Evolutionary conservation across 2,329 filamentous ascomycete species (phyloP).

Genomic region (Nothopassalora personata): DNA sequence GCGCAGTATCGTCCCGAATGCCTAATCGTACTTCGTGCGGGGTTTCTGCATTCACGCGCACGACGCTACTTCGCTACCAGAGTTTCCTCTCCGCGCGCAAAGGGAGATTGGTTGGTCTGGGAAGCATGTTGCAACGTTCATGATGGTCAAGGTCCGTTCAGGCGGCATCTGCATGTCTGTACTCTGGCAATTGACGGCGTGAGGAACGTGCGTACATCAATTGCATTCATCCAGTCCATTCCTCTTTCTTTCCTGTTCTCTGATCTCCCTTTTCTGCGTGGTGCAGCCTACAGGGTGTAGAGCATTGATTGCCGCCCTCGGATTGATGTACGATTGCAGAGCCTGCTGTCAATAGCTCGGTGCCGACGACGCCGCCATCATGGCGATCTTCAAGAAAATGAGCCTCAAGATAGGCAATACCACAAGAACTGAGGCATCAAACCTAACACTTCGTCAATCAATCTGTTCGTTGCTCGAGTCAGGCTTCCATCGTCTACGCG

Average conservation of each 20-base stretch:
- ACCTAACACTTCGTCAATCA: conserved; percentile 17
- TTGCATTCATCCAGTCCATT: neutral
- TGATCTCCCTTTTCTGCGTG: neutral
- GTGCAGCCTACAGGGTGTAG: too few relatives aligned
- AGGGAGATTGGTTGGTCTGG: neutral
- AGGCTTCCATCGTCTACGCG: neutral
- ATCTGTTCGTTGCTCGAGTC: conserved; percentile 6
- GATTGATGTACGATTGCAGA: neutral
- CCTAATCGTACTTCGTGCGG: neutral
- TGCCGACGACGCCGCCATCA: neutral
- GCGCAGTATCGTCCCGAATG: conserved; percentile 1
- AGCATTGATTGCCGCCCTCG: neutral
- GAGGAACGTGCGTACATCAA: neutral
- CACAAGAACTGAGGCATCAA: conserved; percentile 17
- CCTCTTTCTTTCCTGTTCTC: neutral
- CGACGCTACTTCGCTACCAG: conserved; percentile 1
- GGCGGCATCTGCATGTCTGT: neutral
- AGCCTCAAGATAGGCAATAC: conserved; percentile 14
- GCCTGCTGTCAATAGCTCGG: neutral
- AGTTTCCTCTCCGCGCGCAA: neutral
- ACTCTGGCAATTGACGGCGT: neutral
- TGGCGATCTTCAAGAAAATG: conserved; percentile 20
- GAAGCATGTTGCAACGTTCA: neutral
- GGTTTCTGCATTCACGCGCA: neutral
- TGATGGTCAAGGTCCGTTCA: neutral